Evolutionary conservation across 2,329 filamentous ascomycete genomes (phyloP), one percentile per base, ranked within the genome.

Genomic region (Xylariaceae sp.): DNA sequence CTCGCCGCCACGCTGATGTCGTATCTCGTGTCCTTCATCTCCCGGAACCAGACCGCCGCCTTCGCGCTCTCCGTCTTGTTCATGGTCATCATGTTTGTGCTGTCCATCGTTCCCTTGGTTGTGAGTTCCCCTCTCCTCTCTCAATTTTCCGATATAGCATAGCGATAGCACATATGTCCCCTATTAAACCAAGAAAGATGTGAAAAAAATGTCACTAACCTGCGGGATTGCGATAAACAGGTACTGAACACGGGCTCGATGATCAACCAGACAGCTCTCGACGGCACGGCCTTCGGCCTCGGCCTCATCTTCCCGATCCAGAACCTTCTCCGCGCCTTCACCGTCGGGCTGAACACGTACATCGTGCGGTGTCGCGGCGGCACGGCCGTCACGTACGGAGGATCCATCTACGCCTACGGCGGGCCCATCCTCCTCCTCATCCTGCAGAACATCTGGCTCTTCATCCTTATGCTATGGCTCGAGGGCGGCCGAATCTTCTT

Each of bases 391-490:
- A 48, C 47, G 2, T 24, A 56, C 44, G 75, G 81, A 0, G 79
- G 78, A 9, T 75, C 69, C 0, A 75, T 85, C 31, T 69, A 67
- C 2, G 71, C 78, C 2, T 86, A 83, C 51, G 83, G 83, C 15
- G 79, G 80, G 0, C 80, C 81, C 0, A 83, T 86, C 19, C 59
- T 83, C 0, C 85, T 85, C 50, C 70, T 86, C 3, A 70, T 80
- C 35, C 40, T 82, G 0, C 82, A 87, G 50, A 71, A 74, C 0
- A 62, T 78, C 17, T 51, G 77, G 5, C 64, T 84, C 1, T 77
- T 83, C 47, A 62, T 67, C 0, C 59, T 81, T n/a, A 67, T 86
- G 0, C 64, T 86, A 3, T 82, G 76, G 73, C 74, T 74, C 56
- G 83, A 87, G 51, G 77, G 74, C 13, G 80, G 80, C 2, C 73